These are phyloP conservation scores for Akanthomyces uredinophilus DNA, from an alignment of 2,329 filamentous ascomycete genomes.

Conservation along the genomic window DNA sequence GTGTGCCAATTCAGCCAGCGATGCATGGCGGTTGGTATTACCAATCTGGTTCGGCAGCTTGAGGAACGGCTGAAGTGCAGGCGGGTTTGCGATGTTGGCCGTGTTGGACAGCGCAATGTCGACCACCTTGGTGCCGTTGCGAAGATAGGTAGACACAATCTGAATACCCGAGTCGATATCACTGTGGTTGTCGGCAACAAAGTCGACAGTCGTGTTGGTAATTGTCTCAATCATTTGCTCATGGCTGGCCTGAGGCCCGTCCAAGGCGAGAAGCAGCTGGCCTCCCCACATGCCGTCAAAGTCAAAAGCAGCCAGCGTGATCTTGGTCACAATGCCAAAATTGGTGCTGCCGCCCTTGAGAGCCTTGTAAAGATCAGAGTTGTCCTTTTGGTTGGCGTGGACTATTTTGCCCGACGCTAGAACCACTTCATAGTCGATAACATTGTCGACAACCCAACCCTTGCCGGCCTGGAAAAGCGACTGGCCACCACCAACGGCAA, in stretches of 20 bases:
- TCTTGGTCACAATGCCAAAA: slow-evolving; percentile 35
- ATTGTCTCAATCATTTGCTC: slow-evolving; percentile 10
- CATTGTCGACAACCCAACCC: slow-evolving; percentile 39
- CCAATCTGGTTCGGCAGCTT: slow-evolving; percentile 15
- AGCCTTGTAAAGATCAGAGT: slow-evolving; percentile 41
- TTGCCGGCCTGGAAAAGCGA: slow-evolving; percentile 34
- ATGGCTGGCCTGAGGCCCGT: neutral
- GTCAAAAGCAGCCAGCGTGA: slow-evolving; percentile 23
- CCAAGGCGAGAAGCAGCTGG: slow-evolving; percentile 9
- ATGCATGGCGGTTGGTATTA: slow-evolving; percentile 10
- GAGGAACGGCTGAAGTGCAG: slow-evolving; percentile 14
- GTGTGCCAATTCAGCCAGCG: slow-evolving; percentile 15
- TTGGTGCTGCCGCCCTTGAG: slow-evolving; percentile 45
- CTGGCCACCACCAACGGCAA: slow-evolving; percentile 42
- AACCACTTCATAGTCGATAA: slow-evolving; percentile 40
- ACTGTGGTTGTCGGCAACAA: slow-evolving; percentile 9
- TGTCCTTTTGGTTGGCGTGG: slow-evolving; percentile 33
- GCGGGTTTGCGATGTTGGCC: slow-evolving; percentile 13
- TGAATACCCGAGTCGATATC: slow-evolving; percentile 12
- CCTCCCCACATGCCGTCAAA: slow-evolving; percentile 18
- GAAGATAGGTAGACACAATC: slow-evolving; percentile 14
- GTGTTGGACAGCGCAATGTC: slow-evolving; percentile 13
- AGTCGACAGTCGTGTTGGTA: slow-evolving; percentile 10
- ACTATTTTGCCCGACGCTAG: slow-evolving; percentile 38
- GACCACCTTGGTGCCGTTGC: slow-evolving; percentile 8